Evolutionary conservation across 2,329 filamentous ascomycete species (phyloP).

Genomic region (Pyrenophora graminea): DNA sequence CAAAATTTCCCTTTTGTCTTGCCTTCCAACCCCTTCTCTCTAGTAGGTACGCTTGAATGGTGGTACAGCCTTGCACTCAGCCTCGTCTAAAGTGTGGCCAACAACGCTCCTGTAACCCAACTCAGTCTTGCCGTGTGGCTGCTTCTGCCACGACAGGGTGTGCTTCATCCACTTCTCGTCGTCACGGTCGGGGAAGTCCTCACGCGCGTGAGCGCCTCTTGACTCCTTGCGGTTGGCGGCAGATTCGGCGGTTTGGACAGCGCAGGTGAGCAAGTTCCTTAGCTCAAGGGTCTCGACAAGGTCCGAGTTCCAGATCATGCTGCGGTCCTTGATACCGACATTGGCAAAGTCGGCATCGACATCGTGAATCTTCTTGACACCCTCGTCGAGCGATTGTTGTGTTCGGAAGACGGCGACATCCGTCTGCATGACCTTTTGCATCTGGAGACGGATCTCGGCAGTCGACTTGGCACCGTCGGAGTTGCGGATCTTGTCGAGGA

Average conservation of each 20-base stretch:
- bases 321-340: slow-evolving; percentile 94
- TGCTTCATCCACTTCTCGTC: slow-evolving; percentile 99
- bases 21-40: slow-evolving; percentile 15
- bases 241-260: slow-evolving; percentile 88
- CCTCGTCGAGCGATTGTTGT: slow-evolving; percentile 89
- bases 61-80: slow-evolving; percentile 92
- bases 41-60: slow-evolving; percentile 96
- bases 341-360: slow-evolving; percentile 80
- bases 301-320: slow-evolving; percentile 99
- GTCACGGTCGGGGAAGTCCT: slow-evolving; percentile 94
- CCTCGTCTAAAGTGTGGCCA: slow-evolving; percentile 83
- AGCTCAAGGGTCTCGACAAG: slow-evolving; percentile 95
- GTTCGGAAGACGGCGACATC: slow-evolving; percentile 97
- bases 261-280: slow-evolving; percentile 93
- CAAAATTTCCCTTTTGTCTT: slow-evolving; percentile 2
- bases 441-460: slow-evolving; percentile 82
- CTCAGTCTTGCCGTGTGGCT: slow-evolving; percentile 84
- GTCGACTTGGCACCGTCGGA: slow-evolving; percentile 85
- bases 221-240: slow-evolving; percentile 96
- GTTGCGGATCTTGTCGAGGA: slow-evolving; percentile 83
- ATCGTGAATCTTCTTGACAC: slow-evolving; percentile 82
- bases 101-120: slow-evolving; percentile 85
- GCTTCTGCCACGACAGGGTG: slow-evolving; percentile 93
- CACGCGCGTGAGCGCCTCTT: slow-evolving; percentile 92
- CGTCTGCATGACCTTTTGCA: slow-evolving; percentile 98